Evolutionary conservation across 768 basidiomycete species (phyloP).

Genomic region (Fomitopsis pulvina): DNA sequence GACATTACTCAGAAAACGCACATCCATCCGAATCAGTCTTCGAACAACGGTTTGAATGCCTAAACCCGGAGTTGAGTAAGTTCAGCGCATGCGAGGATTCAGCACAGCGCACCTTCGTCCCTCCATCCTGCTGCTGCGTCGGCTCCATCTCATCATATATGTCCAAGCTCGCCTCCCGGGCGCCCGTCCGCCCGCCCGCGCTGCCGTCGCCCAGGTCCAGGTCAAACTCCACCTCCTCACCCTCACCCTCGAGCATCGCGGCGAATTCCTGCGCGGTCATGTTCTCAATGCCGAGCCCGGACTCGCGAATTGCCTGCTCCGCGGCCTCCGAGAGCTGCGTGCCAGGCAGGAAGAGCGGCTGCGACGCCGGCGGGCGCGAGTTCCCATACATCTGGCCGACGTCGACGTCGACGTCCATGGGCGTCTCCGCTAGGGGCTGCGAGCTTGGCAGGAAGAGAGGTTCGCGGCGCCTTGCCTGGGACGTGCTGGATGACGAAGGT

Average conservation of each 20-base stretch:
- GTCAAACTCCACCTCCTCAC: constrained; percentile 38
- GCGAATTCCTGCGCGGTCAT: constrained; percentile 60
- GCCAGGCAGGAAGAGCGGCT: constrained; percentile 28
- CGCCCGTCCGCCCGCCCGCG: constrained; percentile 1
- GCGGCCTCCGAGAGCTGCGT: constrained; percentile 44
- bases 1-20: too few species aligned
- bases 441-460: constrained; percentile 15
- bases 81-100: background rate
- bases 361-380: constrained; percentile 10
- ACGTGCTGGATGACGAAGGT: background rate
- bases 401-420: background rate
- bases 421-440: constrained; percentile 10
- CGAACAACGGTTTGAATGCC: constrained; percentile 25
- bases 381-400: too few species aligned
- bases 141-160: constrained; percentile 22
- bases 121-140: constrained; percentile 18
- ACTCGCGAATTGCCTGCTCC: constrained; percentile 44
- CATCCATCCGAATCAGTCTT: constrained; percentile 22
- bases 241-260: constrained; percentile 54
- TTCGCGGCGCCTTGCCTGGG: background rate
- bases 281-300: constrained; percentile 60
- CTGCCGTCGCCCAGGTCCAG: constrained; percentile 4
- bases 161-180: constrained; percentile 14
- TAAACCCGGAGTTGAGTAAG: constrained; percentile 6
- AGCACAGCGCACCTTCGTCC: constrained; percentile 13